These are phyloP conservation scores for Platanthera zijinensis DNA, from an alignment of 106 monocot genomes.

Conservation along the genomic window DNA sequence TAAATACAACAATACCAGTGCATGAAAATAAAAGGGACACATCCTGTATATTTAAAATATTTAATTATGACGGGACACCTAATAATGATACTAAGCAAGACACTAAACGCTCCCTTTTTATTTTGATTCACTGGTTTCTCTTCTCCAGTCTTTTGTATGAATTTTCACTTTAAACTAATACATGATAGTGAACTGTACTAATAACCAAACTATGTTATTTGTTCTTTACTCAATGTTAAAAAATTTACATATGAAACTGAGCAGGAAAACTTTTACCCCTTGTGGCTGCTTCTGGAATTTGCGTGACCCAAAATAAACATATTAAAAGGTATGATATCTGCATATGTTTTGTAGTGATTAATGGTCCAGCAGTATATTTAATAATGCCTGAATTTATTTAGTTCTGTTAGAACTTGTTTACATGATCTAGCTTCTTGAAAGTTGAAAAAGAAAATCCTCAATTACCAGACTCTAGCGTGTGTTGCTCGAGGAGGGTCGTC, in stretches of 20 bases:
- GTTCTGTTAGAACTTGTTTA: neutral
- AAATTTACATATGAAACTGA: neutral
- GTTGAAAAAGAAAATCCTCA: constrained; percentile 14
- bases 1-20: too few species aligned
- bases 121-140: neutral
- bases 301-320: neutral
- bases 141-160: neutral
- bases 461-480: constrained; percentile 2
- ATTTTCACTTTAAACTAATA: neutral
- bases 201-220: neutral
- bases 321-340: neutral
- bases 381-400: neutral
- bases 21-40: too few species aligned
- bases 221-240: neutral
- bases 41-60: too few species aligned
- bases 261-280: neutral
- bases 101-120: neutral
- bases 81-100: too few species aligned
- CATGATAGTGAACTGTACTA: neutral
- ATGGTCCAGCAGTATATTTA: neutral
- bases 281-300: neutral
- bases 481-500: constrained; percentile 31
- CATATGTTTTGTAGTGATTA: neutral
- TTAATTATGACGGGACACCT: too few species aligned
- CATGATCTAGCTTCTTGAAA: constrained; percentile 17